Percentiles rank a stretch among this genome's conserved stretches.
These are phyloP conservation scores for Alopecurus myosuroides DNA, from an alignment of 176 grass and related monocot species.

Conservation along the genomic window DNA sequence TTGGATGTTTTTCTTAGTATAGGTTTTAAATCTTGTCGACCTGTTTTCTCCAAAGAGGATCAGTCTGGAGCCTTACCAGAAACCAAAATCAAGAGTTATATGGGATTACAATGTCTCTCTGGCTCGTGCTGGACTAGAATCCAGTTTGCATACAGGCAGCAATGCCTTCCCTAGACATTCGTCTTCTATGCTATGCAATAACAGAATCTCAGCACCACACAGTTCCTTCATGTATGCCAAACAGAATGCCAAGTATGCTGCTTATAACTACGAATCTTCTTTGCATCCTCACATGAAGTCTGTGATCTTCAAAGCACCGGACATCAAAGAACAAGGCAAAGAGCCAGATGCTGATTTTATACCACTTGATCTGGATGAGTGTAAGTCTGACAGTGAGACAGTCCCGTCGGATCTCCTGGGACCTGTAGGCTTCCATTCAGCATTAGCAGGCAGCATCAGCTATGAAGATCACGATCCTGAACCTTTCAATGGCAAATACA, in stretches of 20 bases:
- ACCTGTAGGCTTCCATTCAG: conserved; percentile 26
- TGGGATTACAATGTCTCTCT: conserved; percentile 48
- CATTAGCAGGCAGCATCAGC: conserved; percentile 6
- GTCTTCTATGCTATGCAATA: conserved; percentile 31
- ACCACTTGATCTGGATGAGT: conserved; percentile 40
- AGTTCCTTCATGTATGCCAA: conserved; percentile 18
- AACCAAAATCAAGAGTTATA: conserved; percentile 34
- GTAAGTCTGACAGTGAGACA: conserved; percentile 30
- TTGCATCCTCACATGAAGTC: conserved; percentile 1
- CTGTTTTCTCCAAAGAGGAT: conserved; percentile 57
- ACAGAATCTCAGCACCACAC: conserved; percentile 17
- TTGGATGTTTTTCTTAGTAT: conserved; percentile 28
- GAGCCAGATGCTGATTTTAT: conserved; percentile 41
- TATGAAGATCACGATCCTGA: conserved; percentile 30
- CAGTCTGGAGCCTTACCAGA: conserved; percentile 28
- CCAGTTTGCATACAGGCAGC: not conserved
- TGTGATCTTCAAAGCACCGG: conserved; percentile 20
- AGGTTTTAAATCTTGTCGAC: conserved; percentile 52
- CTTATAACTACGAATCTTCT: conserved; percentile 15
- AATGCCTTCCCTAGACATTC: not conserved
- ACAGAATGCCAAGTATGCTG: conserved; percentile 12
- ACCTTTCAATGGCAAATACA: conserved; percentile 16
- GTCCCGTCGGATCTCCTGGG: conserved; percentile 2
- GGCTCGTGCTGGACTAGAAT: conserved; percentile 21
- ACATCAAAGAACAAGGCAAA: conserved; percentile 23